Conservation (phyloP, 129 eudicot species). For the Escallonia herrerae region DNA sequence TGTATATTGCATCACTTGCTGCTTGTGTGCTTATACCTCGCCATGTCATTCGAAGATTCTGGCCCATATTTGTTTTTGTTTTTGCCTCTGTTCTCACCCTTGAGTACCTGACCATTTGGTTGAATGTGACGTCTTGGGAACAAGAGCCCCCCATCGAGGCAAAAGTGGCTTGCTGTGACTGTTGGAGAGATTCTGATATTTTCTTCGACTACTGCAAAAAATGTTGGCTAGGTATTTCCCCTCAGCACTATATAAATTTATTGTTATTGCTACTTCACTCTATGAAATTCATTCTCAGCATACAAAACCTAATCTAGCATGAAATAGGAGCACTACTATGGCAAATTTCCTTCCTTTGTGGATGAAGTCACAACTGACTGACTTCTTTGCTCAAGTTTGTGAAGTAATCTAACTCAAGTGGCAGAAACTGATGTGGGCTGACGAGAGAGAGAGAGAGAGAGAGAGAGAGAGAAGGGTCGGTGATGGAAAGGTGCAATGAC, state of each 20-base stretch:
- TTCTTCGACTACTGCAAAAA: constrained; percentile 35
- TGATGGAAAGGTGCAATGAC: no score
- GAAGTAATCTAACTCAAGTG: neutral
- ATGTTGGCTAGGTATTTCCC: constrained; percentile 37
- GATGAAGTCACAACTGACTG: neutral
- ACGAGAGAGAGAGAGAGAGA: no score
- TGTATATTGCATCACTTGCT: constrained; percentile 44
- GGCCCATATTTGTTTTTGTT: constrained; percentile 44
- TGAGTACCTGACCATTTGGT: constrained; percentile 47
- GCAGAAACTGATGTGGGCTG: no score
- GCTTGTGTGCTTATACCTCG: constrained; percentile 46
- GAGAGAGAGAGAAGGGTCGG: no score
- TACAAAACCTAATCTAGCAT: neutral
- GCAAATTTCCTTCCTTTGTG: neutral
- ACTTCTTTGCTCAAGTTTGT: neutral
- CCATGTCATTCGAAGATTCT: constrained; percentile 35
- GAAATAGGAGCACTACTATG: neutral
- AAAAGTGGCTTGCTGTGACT: constrained; percentile 36
- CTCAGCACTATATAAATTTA: neutral
- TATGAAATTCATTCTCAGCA: no score
- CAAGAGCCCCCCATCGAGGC: constrained; percentile 17
- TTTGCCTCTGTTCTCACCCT: constrained; percentile 36
- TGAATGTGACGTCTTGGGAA: constrained; percentile 20
- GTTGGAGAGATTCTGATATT: constrained; percentile 32
- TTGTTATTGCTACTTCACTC: no score